Evolutionary conservation across 345 rosid genomes (phyloP).

Genomic region (Hypericum perforatum): DNA sequence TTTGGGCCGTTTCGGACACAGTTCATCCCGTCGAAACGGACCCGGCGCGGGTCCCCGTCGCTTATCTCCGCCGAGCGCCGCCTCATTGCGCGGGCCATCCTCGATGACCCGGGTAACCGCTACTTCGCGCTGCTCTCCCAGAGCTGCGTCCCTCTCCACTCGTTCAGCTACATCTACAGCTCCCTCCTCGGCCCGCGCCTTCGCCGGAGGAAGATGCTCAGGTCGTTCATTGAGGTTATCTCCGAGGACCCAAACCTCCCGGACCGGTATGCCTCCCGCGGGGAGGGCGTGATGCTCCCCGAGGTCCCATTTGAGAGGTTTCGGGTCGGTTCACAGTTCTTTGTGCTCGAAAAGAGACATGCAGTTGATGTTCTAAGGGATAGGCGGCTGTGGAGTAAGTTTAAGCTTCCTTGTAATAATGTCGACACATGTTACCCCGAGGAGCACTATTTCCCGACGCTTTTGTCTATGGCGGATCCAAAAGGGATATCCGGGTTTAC

Average conservation of each 20-base stretch:
- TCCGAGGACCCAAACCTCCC: constrained; percentile 46
- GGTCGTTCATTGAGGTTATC: constrained; percentile 68
- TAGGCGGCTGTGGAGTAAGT: constrained; percentile 64
- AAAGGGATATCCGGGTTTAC: constrained; percentile 53
- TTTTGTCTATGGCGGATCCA: constrained; percentile 61
- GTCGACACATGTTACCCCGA: constrained; percentile 63
- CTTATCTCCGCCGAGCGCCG: constrained; percentile 69
- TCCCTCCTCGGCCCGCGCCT: constrained; percentile 38
- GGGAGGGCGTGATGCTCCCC: constrained; percentile 49
- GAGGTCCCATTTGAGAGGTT: constrained; percentile 51
- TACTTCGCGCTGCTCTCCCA: constrained; percentile 81
- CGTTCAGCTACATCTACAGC: constrained; percentile 47
- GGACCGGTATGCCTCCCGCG: constrained; percentile 59
- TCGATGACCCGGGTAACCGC: constrained; percentile 70
- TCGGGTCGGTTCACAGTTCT: constrained; percentile 86
- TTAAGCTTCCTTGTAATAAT: constrained; percentile 51
- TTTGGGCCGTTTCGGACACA: constrained; percentile 30
- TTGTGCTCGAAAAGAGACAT: constrained; percentile 57
- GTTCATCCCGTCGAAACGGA: constrained; percentile 47
- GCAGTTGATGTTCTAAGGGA: constrained; percentile 56
- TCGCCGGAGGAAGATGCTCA: constrained; percentile 26
- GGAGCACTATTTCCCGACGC: constrained; percentile 82
- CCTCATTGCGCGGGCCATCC: constrained; percentile 57
- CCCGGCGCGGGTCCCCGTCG: constrained; percentile 60
- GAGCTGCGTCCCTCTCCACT: constrained; percentile 77